These are phyloP conservation scores for Aspergillus pseudotamarii DNA, from an alignment of 2,329 filamentous ascomycete species.

Conservation along the genomic window DNA sequence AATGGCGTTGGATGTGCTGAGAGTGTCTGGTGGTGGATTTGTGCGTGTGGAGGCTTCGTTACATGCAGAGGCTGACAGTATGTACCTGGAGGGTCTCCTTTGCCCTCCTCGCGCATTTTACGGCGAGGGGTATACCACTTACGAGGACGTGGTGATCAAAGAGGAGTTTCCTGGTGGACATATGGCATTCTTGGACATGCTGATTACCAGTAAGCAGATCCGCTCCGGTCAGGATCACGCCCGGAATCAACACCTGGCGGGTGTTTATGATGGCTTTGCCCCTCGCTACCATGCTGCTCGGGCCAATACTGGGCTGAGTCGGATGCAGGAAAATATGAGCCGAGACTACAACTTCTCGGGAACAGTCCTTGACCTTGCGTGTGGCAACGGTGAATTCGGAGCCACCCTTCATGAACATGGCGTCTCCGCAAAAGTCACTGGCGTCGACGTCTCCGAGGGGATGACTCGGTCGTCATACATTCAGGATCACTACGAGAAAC, in stretches of 20 bases:
- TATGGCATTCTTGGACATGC: conserved; percentile 13
- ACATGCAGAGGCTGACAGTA: not conserved
- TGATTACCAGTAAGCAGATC: conserved; percentile 13
- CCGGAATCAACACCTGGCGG: not conserved
- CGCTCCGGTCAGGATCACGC: not conserved
- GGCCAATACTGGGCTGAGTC: not conserved
- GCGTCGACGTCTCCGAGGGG: conserved; percentile 3
- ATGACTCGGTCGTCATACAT: conserved; percentile 2
- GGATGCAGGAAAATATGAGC: not conserved
- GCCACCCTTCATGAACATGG: not conserved
- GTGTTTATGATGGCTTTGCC: conserved; percentile 6
- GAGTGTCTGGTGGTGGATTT: not conserved
- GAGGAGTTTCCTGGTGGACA: conserved; percentile 13
- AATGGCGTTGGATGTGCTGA: not conserved
- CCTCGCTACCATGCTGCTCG: not conserved
- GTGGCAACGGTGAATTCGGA: conserved; percentile 4
- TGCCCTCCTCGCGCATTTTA: conserved; percentile 1
- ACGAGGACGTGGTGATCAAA: conserved; percentile 6
- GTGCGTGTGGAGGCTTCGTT: not conserved
- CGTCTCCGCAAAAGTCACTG: not conserved
- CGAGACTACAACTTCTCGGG: conserved; percentile 3
- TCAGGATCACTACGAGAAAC: conserved; percentile 2
- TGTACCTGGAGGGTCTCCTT: not conserved
- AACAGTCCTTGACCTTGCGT: conserved; percentile 8
- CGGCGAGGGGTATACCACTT: not conserved